These are phyloP conservation scores for Penicillium sp. DNA, from an alignment of 2,329 filamentous ascomycete species.

Conservation along the genomic window DNA sequence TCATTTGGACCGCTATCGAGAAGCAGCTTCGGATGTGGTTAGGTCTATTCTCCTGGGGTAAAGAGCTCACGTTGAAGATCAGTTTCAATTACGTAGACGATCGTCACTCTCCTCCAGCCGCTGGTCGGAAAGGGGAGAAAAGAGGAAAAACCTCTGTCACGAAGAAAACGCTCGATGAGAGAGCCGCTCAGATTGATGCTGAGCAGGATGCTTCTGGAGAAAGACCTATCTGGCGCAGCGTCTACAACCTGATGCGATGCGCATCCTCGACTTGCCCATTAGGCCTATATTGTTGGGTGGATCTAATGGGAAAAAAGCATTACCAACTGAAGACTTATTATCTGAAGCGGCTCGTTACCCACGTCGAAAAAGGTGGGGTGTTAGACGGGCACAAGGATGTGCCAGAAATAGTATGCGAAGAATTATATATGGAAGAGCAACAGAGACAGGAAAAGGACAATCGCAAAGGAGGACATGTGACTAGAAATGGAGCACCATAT, in stretches of 20 bases:
- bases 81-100: constrained; percentile 28
- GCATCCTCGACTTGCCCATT: neutral
- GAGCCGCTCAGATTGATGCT: constrained; percentile 9
- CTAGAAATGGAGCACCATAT: neutral
- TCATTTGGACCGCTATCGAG: constrained; percentile 30
- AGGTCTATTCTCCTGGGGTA: constrained; percentile 26
- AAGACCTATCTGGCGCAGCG: constrained; percentile 2
- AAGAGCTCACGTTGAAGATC: constrained; percentile 31
- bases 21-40: constrained; percentile 27
- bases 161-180: constrained; percentile 1
- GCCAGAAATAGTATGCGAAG: neutral
- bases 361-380: too few relatives aligned
- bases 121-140: too few relatives aligned
- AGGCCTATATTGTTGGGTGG: neutral
- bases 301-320: neutral
- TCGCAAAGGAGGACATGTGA: neutral
- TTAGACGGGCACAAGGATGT: too few relatives aligned
- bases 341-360: neutral
- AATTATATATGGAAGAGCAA: neutral
- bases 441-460: neutral
- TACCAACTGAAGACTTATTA: neutral
- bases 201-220: constrained; percentile 3
- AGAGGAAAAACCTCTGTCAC: neutral
- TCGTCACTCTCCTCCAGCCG: too few relatives aligned
- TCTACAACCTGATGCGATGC: neutral